Evolutionary conservation across 257 asterid species (phyloP).

Genomic region (Cinchona pubescens): DNA sequence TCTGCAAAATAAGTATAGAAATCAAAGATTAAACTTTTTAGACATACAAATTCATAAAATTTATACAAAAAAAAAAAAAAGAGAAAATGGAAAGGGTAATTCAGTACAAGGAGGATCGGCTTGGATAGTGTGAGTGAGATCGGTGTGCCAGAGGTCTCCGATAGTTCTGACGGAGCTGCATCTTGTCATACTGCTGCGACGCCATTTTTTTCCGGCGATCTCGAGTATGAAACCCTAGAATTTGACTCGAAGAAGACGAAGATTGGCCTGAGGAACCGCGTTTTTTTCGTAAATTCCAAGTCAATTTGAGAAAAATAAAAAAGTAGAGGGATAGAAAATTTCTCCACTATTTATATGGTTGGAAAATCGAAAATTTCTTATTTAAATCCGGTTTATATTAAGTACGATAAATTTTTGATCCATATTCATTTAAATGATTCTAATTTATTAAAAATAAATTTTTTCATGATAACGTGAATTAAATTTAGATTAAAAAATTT

Average conservation of each 20-base stretch:
- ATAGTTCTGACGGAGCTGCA: slow-evolving; percentile 85
- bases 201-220: slow-evolving; percentile 37
- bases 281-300: background rate
- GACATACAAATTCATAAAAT: background rate
- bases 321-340: too few species aligned
- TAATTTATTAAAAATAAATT: too few species aligned
- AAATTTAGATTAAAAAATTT: too few species aligned
- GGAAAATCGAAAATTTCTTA: background rate
- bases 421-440: too few species aligned
- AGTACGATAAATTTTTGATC: too few species aligned
- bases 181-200: slow-evolving; percentile 70
- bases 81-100: background rate
- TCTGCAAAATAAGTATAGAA: slow-evolving; percentile 45
- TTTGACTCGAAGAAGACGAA: background rate
- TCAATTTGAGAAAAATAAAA: background rate
- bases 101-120: slow-evolving; percentile 74
- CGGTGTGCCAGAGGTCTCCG: slow-evolving; percentile 98
- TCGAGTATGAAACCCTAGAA: slow-evolving; percentile 12
- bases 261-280: background rate
- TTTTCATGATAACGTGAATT: too few species aligned
- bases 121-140: slow-evolving; percentile 74
- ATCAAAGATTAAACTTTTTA: slow-evolving; percentile 14
- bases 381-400: too few species aligned
- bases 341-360: background rate
- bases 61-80: background rate